Evolutionary conservation across 306 rosid genomes (phyloP).

Genomic region (Coriaria nepalensis): DNA sequence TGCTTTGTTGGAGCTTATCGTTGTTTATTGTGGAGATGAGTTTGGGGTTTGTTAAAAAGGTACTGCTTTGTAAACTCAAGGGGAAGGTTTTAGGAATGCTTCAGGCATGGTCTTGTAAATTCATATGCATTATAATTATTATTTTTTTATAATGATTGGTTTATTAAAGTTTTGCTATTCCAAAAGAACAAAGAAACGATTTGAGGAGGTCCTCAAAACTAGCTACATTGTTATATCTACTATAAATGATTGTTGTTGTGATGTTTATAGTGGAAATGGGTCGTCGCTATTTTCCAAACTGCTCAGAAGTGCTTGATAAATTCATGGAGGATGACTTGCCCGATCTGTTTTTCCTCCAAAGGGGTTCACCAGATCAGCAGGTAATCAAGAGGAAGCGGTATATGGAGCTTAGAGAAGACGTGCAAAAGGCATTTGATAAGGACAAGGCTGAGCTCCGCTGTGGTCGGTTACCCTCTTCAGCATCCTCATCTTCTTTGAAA

Average conservation of each 20-base stretch:
- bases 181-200: no score
- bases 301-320: constrained; percentile 44
- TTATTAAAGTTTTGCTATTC: no score
- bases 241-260: constrained; percentile 1
- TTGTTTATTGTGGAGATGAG: no score
- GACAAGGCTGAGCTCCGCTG: constrained; percentile 29
- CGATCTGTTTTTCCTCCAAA: constrained; percentile 24
- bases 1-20: no score
- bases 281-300: constrained; percentile 30
- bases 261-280: constrained; percentile 35
- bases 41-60: no score
- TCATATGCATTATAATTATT: no score
- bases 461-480: constrained; percentile 21
- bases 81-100: no score
- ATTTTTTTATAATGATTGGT: no score
- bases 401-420: constrained; percentile 35
- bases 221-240: background rate
- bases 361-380: constrained; percentile 29
- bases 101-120: no score
- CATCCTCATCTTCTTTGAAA: constrained; percentile 22
- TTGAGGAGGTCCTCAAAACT: background rate
- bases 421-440: constrained; percentile 33
- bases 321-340: constrained; percentile 36
- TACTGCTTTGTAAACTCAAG: no score
- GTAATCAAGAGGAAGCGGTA: constrained; percentile 28